Base-by-base conservation (phyloP, 345 rosid genomes). In the thale cress (Arabidopsis thaliana) region DNA sequence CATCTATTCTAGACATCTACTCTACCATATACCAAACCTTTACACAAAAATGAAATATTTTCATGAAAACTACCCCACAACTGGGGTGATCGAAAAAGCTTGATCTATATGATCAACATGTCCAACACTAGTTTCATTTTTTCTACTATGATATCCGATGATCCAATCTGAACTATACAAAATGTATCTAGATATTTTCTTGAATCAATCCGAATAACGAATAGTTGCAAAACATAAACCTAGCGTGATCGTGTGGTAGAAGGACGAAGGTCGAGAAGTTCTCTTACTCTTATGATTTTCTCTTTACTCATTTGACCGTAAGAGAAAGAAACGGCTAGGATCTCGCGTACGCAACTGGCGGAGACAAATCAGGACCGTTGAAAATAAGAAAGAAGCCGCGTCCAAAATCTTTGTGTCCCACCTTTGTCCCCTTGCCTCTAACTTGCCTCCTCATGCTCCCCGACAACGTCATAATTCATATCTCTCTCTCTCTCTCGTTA, bases 381-480 rank as follows among this genome's bases (percentile, higher is more conserved):
- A 67, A 73, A 51, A 38, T 4, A 24, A 56, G 38, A 73, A 49
- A 49, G 60, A 58, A 67, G 25, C 73, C 78, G 67, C 61, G 73
- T 75, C 79, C 53, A 74, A 75, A 67, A 24, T 58, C 13, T 66
- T 6, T 12, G 23, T 91, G 96, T 85, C 96, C 85, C 83, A 67
- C 59, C 44, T 45, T 81, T 90, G 98, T 88, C 91, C 88, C 95
- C 91, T 81, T 83, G 88, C 88, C 87, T 83, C 84, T 77, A 73
- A 71, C 74, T 66, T 89, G 95, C 46, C 85, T 23, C 83, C 84
- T 45, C 52, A 25, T 74, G 85, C 88, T 69, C 69, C 66, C 96
- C 93, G 93, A 92, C 96, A 88, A 45, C 65, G 8, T 61, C 70
- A 69, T 68, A 24, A 61, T 52, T 61, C 69, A 22, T 28, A 48